phyloP scores from a whole-genome alignment of 805 yeast species.

The Candida gorgasii region DNA sequence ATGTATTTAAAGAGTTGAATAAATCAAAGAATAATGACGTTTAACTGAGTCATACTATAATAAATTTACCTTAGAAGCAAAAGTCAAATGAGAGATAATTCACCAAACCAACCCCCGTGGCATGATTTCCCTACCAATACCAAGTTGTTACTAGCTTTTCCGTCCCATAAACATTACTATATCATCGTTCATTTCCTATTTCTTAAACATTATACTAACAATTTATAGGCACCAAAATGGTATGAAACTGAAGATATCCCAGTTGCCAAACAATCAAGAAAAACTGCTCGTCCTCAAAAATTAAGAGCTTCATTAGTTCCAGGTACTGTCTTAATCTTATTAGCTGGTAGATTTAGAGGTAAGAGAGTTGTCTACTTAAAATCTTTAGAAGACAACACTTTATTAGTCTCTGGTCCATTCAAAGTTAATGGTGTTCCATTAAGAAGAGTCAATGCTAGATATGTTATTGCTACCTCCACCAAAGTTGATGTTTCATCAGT shows the following conservation, averaged over 20 bases:
- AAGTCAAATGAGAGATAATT: neutral
- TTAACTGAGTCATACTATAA: neutral
- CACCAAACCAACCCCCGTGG: neutral
- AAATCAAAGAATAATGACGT: no score
- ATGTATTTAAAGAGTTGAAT: neutral
- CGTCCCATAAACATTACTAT: neutral
- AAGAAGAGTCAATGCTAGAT: constrained; percentile 98
- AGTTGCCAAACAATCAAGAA: constrained; percentile 86
- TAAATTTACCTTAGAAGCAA: neutral
- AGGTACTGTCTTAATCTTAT: constrained; percentile 95
- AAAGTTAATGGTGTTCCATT: constrained; percentile 99
- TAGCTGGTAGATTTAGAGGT: constrained; percentile 99
- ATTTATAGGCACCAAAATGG: constrained; percentile 79
- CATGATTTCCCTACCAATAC: no score
- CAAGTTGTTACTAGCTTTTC: no score
- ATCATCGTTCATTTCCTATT: neutral
- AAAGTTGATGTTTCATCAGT: constrained; percentile 76
- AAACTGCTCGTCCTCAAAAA: constrained; percentile 89
- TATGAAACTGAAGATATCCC: constrained; percentile 90
- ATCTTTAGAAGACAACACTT: constrained; percentile 96
- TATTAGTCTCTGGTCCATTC: constrained; percentile 98
- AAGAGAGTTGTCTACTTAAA: constrained; percentile 98
- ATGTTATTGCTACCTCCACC: constrained; percentile 98
- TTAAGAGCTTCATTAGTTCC: constrained; percentile 95
- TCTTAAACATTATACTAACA: constrained; percentile 18